Conservation (phyloP, 176 grass and related monocot genomes). For the Oropetium thomaeum region DNA sequence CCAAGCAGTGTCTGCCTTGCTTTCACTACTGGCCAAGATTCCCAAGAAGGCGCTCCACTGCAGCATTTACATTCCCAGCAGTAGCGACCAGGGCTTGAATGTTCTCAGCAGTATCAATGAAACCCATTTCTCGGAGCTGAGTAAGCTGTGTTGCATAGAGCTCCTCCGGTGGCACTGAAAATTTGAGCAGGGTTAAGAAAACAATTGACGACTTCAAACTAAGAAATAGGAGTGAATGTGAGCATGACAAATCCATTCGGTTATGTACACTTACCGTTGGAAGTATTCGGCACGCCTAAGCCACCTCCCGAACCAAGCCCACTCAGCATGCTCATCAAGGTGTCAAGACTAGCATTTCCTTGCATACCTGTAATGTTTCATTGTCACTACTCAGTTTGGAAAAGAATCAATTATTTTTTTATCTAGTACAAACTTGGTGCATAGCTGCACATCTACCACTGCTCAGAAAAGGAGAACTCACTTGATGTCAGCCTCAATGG, state of each 20-base stretch:
- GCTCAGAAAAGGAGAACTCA: neutral
- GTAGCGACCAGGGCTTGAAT: conserved; percentile 80
- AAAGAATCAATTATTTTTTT: conserved; percentile 4
- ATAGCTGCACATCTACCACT: conserved; percentile 20
- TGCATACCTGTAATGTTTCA: conserved; percentile 41
- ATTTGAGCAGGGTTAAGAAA: neutral
- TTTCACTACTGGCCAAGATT: conserved; percentile 71
- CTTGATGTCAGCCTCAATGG: neutral
- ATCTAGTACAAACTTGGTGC: neutral
- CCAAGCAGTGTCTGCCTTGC: conserved; percentile 7
- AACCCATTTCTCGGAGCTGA: conserved; percentile 97
- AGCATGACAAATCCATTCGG: neutral
- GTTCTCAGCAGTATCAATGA: conserved; percentile 82
- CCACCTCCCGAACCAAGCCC: conserved; percentile 84
- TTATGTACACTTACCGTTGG: conserved; percentile 61
- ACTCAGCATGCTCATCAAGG: conserved; percentile 88
- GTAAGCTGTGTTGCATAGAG: conserved; percentile 82
- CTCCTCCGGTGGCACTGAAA: conserved; percentile 86
- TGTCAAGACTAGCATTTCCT: conserved; percentile 58
- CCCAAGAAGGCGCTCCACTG: conserved; percentile 85
- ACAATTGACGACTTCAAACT: neutral
- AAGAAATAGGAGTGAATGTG: neutral
- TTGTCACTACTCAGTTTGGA: neutral
- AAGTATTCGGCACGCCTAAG: conserved; percentile 52
- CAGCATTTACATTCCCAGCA: conserved; percentile 88